Base-by-base conservation (phyloP, 2,329 filamentous ascomycete species). In the Aspergillus piperis region DNA sequence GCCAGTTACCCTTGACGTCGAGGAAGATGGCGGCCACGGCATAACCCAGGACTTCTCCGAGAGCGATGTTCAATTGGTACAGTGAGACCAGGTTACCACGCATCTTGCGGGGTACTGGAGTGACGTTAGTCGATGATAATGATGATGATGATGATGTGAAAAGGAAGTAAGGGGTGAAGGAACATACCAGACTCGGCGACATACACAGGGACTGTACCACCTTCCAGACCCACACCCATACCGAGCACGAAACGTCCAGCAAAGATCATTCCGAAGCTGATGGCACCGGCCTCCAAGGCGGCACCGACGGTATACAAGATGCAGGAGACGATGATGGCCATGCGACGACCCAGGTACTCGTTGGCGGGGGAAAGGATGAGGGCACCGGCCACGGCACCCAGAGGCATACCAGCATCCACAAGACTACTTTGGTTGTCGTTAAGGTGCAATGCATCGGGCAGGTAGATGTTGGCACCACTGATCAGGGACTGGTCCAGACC, bases 41-140 rank as follows among this genome's bases (percentile, higher is more conserved):
- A 62, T 91, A 91, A 2, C 89, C 89, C 1, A 91, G 78, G 2
- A 91, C 88, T 67, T 91, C 89, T 27, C 89, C 89, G 0, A 91
- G 81, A 0, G 89, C 89, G 68, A 91, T 91, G 75, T 89, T 90
- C 75, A 91, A 85, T 70, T 91, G 89, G 72, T 91, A 91, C 0
- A 91, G 78, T 0, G 88, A 90, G 1, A 91, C 89, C 53, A 91
- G 76, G 72, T 91, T 91, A 65, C 89, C 89, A 67, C 89, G 85
- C 23, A 90, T 81, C 60, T 81, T 82, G 32, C 85, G 81, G 67
- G 89, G 87, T 47, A 90, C 88, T 68, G 51, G 10, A 17, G 13
- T 5, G 38, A 15, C 39, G 39, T 55, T 19, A 55, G 39, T 36
- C 21, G 10, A 36, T 47, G 38, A 23, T 13, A 1, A 23, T 1